phyloP scores from a whole-genome alignment of 805 yeast species.

The Sugiyamaella boreocaroliniensis region DNA sequence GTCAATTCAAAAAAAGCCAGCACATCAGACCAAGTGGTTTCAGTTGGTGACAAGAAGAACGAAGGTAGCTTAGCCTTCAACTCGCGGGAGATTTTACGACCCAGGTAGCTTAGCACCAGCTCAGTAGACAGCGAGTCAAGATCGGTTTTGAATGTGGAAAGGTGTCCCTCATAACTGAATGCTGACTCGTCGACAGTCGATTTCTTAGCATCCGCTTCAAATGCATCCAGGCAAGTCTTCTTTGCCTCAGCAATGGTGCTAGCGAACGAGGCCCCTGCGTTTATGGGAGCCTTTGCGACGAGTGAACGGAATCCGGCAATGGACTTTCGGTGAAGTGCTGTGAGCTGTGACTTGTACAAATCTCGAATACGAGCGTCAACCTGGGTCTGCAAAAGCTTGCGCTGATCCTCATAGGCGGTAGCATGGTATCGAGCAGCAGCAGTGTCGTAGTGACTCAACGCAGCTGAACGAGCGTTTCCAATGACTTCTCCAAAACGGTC shows the following conservation, averaged over 20 bases:
- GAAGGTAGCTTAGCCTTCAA: slow-evolving; percentile 41
- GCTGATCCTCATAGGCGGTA: slow-evolving; percentile 60
- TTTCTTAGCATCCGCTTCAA: slow-evolving; percentile 31
- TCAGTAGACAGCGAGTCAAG: slow-evolving; percentile 37
- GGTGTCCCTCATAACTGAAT: slow-evolving; percentile 25
- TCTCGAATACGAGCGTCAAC: slow-evolving; percentile 41
- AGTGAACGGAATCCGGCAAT: slow-evolving; percentile 25
- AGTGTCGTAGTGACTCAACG: slow-evolving; percentile 52
- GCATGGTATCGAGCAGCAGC: slow-evolving; percentile 71
- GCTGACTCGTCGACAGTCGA: slow-evolving; percentile 27
- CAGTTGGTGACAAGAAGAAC: slow-evolving; percentile 44
- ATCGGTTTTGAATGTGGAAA: slow-evolving; percentile 27
- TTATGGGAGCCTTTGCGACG: slow-evolving; percentile 11
- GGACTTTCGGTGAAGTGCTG: slow-evolving; percentile 33
- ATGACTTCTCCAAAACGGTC: slow-evolving; percentile 39
- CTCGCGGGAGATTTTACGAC: slow-evolving; percentile 11
- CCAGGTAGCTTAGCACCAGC: slow-evolving; percentile 33
- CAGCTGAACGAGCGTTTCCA: slow-evolving; percentile 38
- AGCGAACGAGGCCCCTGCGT: slow-evolving; percentile 19
- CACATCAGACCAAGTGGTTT: slow-evolving; percentile 56
- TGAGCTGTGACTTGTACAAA: slow-evolving; percentile 39
- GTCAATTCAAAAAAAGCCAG: slow-evolving; percentile 38
- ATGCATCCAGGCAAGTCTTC: slow-evolving; percentile 22
- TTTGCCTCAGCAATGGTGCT: slow-evolving; percentile 26
- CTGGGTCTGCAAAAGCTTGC: slow-evolving; percentile 41